Conservation (phyloP, 2,329 filamentous ascomycete genomes). For the Thelonectria blattea region DNA sequence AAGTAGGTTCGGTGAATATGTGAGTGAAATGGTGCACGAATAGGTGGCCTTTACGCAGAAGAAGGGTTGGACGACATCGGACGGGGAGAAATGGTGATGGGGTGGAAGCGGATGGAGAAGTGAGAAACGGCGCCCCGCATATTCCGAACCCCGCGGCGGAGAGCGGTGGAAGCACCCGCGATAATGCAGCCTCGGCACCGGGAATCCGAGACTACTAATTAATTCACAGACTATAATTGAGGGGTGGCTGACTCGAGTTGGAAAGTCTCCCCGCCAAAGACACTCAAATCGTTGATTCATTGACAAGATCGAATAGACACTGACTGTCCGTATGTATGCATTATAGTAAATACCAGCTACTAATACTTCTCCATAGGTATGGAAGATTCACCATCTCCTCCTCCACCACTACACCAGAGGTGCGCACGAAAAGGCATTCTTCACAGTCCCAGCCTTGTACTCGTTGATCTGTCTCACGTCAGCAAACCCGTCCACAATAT, state of each 20-base stretch:
- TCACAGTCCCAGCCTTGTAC: constrained; percentile 16
- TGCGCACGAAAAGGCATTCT: constrained; percentile 13
- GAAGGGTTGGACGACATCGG: not conserved
- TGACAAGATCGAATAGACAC: too few relatives aligned
- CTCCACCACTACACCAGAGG: constrained; percentile 3
- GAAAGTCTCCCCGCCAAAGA: too few relatives aligned
- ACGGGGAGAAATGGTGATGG: not conserved
- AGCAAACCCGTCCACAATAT: not conserved
- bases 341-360: too few relatives aligned
- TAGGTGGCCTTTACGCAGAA: not conserved
- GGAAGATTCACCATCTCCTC: too few relatives aligned
- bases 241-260: too few relatives aligned
- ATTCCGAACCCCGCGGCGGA: constrained; percentile 12
- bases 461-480: constrained; percentile 9
- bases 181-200: not conserved
- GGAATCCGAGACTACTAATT: not conserved
- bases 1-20: too few relatives aligned
- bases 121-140: constrained; percentile 9
- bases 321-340: too few relatives aligned
- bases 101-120: constrained; percentile 17
- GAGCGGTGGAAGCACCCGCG: not conserved
- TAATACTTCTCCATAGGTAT: too few relatives aligned
- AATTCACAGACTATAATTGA: too few relatives aligned
- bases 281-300: too few relatives aligned
- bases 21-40: too few relatives aligned